phyloP scores from a whole-genome alignment of 768 basidiomycete species.

The Leccinum longicurvipes region DNA sequence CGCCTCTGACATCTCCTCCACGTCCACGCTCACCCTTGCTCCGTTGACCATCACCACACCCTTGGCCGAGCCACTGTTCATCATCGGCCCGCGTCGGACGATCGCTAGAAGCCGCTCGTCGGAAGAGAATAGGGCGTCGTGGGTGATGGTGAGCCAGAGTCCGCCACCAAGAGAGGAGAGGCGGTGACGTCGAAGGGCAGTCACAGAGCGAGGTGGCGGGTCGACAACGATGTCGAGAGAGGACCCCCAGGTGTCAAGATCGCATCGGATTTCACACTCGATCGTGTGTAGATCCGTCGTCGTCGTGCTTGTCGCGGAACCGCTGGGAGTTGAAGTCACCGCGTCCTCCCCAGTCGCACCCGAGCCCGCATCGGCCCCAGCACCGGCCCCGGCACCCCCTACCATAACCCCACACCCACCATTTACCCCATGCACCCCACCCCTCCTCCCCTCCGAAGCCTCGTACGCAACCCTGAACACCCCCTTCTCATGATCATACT shows the following conservation, averaged over 20 bases:
- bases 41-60: constrained; percentile 89
- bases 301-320: background rate
- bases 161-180: constrained; percentile 88
- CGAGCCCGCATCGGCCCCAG: background rate
- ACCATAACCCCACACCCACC: constrained; percentile 9
- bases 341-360: constrained; percentile 19
- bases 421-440: constrained; percentile 22
- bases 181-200: constrained; percentile 82
- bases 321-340: background rate
- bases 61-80: constrained; percentile 42
- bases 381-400: background rate
- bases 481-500: constrained; percentile 86
- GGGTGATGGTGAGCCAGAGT: constrained; percentile 88
- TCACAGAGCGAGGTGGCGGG: constrained; percentile 82
- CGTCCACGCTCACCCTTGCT: constrained; percentile 75
- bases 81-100: constrained; percentile 64
- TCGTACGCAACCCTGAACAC: constrained; percentile 85
- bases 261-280: constrained; percentile 90
- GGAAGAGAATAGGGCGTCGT: constrained; percentile 74
- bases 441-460: constrained; percentile 49
- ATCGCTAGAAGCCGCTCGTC: constrained; percentile 75
- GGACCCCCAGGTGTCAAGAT: constrained; percentile 83
- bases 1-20: constrained; percentile 81
- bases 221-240: constrained; percentile 89
- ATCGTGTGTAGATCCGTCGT: constrained; percentile 47